Conservation (phyloP, 768 basidiomycete genomes). For the Thelephora ganbajun region DNA sequence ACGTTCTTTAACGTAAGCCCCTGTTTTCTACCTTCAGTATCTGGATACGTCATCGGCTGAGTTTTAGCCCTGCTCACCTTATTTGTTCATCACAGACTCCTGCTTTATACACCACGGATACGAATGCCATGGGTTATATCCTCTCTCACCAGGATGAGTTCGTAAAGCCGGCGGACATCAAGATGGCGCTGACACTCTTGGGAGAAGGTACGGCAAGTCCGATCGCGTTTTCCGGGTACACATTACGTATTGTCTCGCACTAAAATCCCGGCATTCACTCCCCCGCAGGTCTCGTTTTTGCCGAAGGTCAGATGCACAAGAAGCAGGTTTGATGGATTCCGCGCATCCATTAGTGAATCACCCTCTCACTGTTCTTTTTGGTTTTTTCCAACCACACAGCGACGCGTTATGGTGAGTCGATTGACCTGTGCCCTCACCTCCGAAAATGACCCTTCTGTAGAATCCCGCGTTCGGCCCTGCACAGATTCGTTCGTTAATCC, state of each 20-base stretch:
- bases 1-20: background rate
- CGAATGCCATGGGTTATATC: background rate
- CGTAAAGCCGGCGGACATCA: background rate
- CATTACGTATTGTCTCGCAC: background rate
- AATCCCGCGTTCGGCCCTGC: slow-evolving; percentile 17
- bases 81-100: background rate
- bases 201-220: background rate
- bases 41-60: background rate
- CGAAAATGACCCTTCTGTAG: background rate
- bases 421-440: background rate
- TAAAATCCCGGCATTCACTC: too few species aligned
- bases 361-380: background rate
- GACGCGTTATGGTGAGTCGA: background rate
- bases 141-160: background rate
- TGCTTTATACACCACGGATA: background rate
- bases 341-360: too few species aligned
- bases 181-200: background rate
- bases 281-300: background rate
- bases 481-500: slow-evolving; percentile 12
- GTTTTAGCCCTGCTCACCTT: too few species aligned
- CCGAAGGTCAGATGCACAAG: background rate
- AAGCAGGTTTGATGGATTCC: background rate
- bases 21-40: background rate
- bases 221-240: background rate
- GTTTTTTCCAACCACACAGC: background rate